Conservation (phyloP, 306 rosid species). For the Rosa lucieae region DNA sequence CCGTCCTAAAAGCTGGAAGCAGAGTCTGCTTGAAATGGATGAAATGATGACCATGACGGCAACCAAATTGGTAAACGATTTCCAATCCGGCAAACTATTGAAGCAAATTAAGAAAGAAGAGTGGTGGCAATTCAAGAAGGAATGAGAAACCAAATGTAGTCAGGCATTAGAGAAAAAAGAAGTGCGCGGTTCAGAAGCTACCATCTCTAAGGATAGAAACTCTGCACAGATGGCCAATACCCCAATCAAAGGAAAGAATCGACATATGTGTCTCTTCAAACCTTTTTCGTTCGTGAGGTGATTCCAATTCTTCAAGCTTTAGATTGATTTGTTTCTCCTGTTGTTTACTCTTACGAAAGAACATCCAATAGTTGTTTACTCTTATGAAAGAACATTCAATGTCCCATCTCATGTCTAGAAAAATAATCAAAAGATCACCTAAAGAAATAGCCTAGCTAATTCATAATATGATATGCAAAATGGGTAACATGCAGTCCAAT, state of each 20-base stretch:
- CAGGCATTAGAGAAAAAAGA: neutral
- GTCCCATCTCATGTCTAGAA: neutral
- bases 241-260: neutral
- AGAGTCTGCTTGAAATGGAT: neutral
- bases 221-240: neutral
- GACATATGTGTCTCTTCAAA: neutral
- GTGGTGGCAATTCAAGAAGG: neutral
- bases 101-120: neutral
- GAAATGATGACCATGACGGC: neutral
- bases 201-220: neutral
- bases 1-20: neutral
- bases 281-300: neutral
- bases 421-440: too few relatives aligned
- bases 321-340: neutral
- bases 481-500: too few relatives aligned
- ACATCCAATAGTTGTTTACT: neutral
- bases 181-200: neutral
- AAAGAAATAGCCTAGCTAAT: neutral
- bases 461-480: neutral
- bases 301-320: neutral
- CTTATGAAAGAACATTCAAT: neutral
- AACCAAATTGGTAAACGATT: neutral
- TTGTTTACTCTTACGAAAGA: neutral
- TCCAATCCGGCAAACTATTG: neutral
- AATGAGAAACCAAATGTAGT: neutral